phyloP scores from a whole-genome alignment of 2,329 filamentous ascomycete species.

The Exophiala sideris region DNA sequence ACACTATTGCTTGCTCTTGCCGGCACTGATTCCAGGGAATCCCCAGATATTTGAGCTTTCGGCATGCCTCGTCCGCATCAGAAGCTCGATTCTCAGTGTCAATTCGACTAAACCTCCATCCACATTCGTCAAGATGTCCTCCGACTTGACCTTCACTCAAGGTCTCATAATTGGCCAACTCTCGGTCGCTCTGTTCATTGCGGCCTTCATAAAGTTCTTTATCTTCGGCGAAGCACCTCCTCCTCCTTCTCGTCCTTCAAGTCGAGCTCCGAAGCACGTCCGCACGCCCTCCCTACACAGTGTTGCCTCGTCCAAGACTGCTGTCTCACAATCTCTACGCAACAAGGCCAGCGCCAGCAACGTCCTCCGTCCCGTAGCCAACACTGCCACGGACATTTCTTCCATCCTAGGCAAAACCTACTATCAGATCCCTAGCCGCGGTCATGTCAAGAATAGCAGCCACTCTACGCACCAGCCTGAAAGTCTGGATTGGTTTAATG shows the following conservation, averaged over 20 bases:
- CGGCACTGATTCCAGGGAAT: no score
- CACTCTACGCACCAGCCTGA: constrained; percentile 87
- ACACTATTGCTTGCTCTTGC: no score
- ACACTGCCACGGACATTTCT: constrained; percentile 77
- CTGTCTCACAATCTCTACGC: constrained; percentile 43
- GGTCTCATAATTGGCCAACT: constrained; percentile 91
- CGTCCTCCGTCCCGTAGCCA: constrained; percentile 68
- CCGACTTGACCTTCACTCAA: constrained; percentile 46
- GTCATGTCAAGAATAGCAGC: constrained; percentile 35
- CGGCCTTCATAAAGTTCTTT: constrained; percentile 98
- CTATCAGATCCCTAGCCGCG: constrained; percentile 64
- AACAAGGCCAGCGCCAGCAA: constrained; percentile 58
- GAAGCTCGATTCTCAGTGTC: neutral
- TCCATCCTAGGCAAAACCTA: constrained; percentile 91
- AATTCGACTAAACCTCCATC: neutral
- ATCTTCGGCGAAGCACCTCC: constrained; percentile 94
- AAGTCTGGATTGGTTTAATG: constrained; percentile 98
- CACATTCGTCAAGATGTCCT: constrained; percentile 3
- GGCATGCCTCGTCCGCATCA: neutral
- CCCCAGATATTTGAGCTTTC: neutral
- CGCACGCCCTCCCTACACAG: constrained; percentile 63
- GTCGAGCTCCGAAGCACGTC: constrained; percentile 71
- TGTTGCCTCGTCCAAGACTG: constrained; percentile 35
- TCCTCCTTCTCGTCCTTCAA: constrained; percentile 68
- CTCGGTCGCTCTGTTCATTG: constrained; percentile 84